Base-by-base conservation (phyloP, 2,329 filamentous ascomycete genomes). In the Thermothelomyces thermophilus region DNA sequence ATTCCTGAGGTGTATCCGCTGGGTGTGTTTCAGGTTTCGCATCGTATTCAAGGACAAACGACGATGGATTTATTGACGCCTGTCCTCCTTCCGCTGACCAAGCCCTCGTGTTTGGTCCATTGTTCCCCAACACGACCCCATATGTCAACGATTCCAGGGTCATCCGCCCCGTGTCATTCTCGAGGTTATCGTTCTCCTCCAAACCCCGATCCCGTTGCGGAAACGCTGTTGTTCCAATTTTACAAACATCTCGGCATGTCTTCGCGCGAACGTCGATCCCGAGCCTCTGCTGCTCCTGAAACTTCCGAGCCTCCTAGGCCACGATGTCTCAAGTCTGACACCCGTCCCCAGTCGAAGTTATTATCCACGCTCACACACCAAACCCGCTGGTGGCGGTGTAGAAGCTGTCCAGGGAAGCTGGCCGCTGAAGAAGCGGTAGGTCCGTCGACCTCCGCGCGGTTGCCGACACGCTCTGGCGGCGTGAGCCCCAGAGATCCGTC, bases 1-100 rank as follows among this genome's bases (percentile, higher is more conserved):
- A 69, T 77, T 24, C 64, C 70, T 2, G 52, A 48, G 3, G 69
- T 53, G 20, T 81, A 80, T 66, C 71, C 75, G 1, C 19, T 77
- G 16, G 76, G 75, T 2, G 41, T 55, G 2, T 44, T 51, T 19
- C 47, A n/a, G 24, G 9, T 26, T 26, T 5, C 5, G 24, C 5
- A 26, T 26, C 24, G 5, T n/a, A n/a, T n/a, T n/a, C n/a, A n/a
- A n/a, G n/a, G n/a, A n/a, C n/a, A n/a, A n/a, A n/a, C n/a, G n/a
- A n/a, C n/a, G n/a, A n/a, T n/a, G n/a, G n/a, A n/a, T n/a, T n/a
- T n/a, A n/a, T n/a, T n/a, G n/a, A n/a, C n/a, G n/a, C n/a, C n/a
- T n/a, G n/a, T n/a, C n/a, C n/a, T n/a, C n/a, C 9, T 26, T 26
- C 5, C 24, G 9, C 5, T 14, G 42, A 39, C 31, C 20, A 2